Evolutionary conservation across 306 rosid species (phyloP).

Genomic region (Cucurbita moschata): DNA sequence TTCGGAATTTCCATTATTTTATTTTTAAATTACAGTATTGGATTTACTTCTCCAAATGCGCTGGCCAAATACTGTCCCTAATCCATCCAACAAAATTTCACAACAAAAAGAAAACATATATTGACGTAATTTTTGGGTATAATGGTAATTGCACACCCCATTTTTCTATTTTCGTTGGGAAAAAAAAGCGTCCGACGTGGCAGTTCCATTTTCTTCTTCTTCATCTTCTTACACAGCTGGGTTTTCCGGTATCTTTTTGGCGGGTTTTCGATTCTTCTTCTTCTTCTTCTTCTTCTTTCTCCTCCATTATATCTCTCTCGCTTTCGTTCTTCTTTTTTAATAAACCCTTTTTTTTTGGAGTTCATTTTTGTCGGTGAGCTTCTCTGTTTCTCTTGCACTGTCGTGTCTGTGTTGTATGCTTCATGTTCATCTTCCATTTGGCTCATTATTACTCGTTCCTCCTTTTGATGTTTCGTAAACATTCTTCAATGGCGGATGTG

Average conservation of each 20-base stretch:
- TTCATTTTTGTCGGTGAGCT: background rate
- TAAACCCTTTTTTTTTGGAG: background rate
- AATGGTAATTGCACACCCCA: background rate
- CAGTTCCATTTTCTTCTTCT: background rate
- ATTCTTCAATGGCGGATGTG: background rate
- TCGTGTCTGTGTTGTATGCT: background rate
- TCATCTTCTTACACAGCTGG: constrained; percentile 1
- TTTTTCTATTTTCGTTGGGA: background rate
- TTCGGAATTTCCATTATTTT: background rate
- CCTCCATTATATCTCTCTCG: background rate
- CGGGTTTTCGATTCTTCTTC: constrained; percentile 17
- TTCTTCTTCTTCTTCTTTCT: background rate
- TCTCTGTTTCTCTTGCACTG: background rate
- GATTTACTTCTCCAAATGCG: background rate
- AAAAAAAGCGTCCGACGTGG: constrained; percentile 14
- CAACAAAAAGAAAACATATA: background rate
- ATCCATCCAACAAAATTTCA: background rate
- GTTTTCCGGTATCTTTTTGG: background rate
- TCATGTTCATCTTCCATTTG: background rate
- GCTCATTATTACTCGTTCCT: background rate
- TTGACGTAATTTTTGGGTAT: background rate
- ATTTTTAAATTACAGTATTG: background rate
- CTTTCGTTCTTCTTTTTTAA: background rate
- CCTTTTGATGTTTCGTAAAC: background rate
- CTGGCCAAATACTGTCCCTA: background rate